phyloP scores from a whole-genome alignment of 2,329 filamentous ascomycete genomes.

The Xylaria sp. region DNA sequence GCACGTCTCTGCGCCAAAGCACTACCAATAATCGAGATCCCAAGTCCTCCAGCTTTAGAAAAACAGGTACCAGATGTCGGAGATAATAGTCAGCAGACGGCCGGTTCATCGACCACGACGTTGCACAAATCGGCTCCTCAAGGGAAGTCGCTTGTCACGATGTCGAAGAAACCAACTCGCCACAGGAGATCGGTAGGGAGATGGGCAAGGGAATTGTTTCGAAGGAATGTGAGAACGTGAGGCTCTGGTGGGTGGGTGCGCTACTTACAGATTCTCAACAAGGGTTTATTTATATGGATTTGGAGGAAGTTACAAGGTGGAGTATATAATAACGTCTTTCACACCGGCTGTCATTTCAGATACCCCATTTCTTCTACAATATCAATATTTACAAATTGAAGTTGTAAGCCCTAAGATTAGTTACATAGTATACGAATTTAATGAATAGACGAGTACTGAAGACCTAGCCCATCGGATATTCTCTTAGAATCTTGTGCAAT shows the following conservation, averaged over 20 bases:
- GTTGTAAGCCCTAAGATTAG: no score
- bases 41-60: not conserved
- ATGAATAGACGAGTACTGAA: no score
- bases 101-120: not conserved
- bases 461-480: no score
- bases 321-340: not conserved
- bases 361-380: no score
- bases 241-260: not conserved
- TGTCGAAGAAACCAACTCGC: not conserved
- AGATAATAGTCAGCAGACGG: not conserved
- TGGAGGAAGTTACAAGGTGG: not conserved
- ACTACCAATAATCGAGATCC: not conserved
- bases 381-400: no score
- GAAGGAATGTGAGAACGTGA: not conserved
- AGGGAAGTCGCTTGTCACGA: not conserved
- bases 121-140: no score
- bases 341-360: not conserved
- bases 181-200: not conserved
- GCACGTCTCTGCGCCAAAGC: not conserved
- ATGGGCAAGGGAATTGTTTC: slow-evolving; percentile 7
- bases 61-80: not conserved
- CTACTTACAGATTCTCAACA: not conserved
- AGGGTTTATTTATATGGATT: no score
- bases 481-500: no score
- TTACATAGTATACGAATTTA: no score